These are phyloP conservation scores for Podospora tetraspora DNA, from an alignment of 495 filamentous ascomycete species.

Conservation along the genomic window DNA sequence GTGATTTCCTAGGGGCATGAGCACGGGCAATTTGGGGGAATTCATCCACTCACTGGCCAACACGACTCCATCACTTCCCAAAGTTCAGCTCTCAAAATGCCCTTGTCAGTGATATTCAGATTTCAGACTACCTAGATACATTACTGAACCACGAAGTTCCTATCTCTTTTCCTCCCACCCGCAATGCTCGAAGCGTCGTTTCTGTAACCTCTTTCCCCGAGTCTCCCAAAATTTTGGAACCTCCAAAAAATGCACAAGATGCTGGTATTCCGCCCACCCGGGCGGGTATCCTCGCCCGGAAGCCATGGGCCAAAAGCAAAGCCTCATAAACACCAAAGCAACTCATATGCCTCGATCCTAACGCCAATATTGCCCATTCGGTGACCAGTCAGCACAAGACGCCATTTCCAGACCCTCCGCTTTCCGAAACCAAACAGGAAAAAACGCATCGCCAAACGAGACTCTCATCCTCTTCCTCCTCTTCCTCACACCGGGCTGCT, in stretches of 20 bases:
- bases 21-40: not conserved
- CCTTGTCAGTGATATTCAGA: not conserved
- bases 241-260: not conserved
- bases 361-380: not conserved
- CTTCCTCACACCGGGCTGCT: slow-evolving; percentile 3
- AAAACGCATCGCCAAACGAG: not conserved
- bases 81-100: not conserved
- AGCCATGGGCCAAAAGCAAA: not conserved
- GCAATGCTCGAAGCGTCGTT: not conserved
- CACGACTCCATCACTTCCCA: not conserved
- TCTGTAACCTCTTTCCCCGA: not conserved
- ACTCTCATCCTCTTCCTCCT: not conserved
- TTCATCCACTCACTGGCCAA: not conserved
- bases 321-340: not conserved
- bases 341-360: not conserved
- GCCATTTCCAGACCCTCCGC: not conserved
- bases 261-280: not conserved
- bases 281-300: not conserved
- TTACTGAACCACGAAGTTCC: not conserved
- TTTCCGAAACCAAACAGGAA: not conserved
- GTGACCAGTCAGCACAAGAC: not conserved
- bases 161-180: not conserved
- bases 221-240: not conserved
- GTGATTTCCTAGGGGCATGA: not conserved
- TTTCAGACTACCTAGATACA: not conserved